Conservation (phyloP, 306 rosid species). For the Alnus glutinosa region DNA sequence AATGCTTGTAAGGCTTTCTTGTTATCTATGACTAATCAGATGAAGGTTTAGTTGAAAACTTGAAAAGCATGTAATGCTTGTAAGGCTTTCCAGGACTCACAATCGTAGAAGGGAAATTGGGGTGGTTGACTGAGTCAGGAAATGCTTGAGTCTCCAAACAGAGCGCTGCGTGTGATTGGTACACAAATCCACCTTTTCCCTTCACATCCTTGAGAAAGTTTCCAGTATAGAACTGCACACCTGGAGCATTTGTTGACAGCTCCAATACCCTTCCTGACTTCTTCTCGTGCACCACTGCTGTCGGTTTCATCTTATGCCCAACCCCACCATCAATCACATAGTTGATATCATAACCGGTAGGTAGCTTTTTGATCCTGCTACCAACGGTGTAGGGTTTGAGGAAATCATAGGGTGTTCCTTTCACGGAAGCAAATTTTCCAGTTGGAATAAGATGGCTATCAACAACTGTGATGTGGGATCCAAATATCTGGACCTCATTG, state of each 20-base stretch:
- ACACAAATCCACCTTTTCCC: constrained; percentile 69
- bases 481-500: constrained; percentile 59
- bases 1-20: no score
- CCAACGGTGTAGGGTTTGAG: constrained; percentile 57
- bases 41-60: constrained; percentile 50
- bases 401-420: constrained; percentile 82
- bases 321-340: constrained; percentile 57
- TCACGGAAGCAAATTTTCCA: constrained; percentile 51
- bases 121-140: constrained; percentile 74
- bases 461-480: constrained; percentile 60
- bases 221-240: constrained; percentile 76
- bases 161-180: constrained; percentile 49
- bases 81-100: constrained; percentile 58
- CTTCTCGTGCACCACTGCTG: constrained; percentile 54
- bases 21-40: constrained; percentile 16
- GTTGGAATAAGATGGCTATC: constrained; percentile 77
- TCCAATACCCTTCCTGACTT: constrained; percentile 67
- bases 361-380: constrained; percentile 55
- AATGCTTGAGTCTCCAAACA: constrained; percentile 78
- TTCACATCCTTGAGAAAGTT: constrained; percentile 51
- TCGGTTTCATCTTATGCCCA: constrained; percentile 34
- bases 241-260: constrained; percentile 71
- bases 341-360: constrained; percentile 74
- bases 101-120: constrained; percentile 75
- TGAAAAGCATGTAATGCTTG: constrained; percentile 50